These are phyloP conservation scores for Beauveria brongniartii DNA, from an alignment of 2,329 filamentous ascomycete genomes.

Conservation along the genomic window DNA sequence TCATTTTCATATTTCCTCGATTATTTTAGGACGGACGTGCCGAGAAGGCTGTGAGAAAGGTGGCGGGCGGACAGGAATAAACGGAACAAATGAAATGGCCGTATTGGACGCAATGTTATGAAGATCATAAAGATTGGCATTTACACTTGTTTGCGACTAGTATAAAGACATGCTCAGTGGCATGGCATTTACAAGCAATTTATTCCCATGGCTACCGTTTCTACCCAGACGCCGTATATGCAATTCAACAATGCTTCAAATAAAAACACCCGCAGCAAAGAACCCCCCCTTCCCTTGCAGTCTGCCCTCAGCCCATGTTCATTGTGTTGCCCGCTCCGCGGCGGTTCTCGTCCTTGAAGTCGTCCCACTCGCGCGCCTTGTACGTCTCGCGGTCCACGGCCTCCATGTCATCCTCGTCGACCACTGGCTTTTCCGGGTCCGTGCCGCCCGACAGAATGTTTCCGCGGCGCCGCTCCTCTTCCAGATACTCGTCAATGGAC, in stretches of 20 bases:
- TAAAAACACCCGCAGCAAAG: neutral
- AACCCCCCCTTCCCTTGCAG: too few species aligned
- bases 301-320: slow-evolving; percentile 53
- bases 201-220: neutral
- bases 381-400: slow-evolving; percentile 82
- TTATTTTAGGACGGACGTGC: neutral
- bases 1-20: too few species aligned
- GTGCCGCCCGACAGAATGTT: slow-evolving; percentile 89
- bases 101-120: too few species aligned
- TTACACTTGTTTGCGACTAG: too few species aligned
- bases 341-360: slow-evolving; percentile 84
- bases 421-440: slow-evolving; percentile 59
- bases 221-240: slow-evolving; percentile 1
- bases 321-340: slow-evolving; percentile 76
- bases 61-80: neutral
- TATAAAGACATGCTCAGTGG: too few species aligned
- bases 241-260: neutral
- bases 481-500: slow-evolving; percentile 95
- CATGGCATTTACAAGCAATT: neutral
- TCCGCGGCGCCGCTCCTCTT: slow-evolving; percentile 76
- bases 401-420: slow-evolving; percentile 87
- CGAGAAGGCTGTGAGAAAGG: neutral
- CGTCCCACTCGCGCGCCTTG: slow-evolving; percentile 93
- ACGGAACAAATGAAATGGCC: too few species aligned
- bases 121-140: neutral